These are phyloP conservation scores for Leavenworthia alabamica DNA, from an alignment of 345 rosid species.

Conservation along the genomic window DNA sequence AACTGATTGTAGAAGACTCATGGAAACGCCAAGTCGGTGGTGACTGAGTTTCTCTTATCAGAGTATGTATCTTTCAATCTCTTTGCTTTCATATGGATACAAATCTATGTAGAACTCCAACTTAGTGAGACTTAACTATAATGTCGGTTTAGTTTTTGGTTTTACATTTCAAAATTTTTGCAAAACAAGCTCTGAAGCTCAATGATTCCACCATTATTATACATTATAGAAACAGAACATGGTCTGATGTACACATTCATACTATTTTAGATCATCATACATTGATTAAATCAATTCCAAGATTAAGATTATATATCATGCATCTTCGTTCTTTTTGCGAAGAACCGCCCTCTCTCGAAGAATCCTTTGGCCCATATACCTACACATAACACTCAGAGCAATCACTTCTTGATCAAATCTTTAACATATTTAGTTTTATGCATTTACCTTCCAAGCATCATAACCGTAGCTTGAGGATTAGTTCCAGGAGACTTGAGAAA, in stretches of 20 bases:
- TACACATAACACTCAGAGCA: constrained; percentile 5
- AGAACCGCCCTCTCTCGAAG: constrained; percentile 24
- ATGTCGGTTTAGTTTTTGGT: not conserved
- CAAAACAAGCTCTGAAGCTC: not conserved
- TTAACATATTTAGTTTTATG: not conserved
- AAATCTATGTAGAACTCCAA: not conserved
- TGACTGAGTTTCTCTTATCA: constrained; percentile 32
- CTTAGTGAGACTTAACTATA: not conserved
- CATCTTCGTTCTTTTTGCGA: not conserved
- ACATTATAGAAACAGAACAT: constrained; percentile 21
- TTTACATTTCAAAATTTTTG: not conserved
- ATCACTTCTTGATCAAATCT: not conserved
- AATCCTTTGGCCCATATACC: constrained; percentile 48
- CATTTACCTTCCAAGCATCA: constrained; percentile 80
- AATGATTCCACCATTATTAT: constrained; percentile 7
- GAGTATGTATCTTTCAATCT: not conserved
- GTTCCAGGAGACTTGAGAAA: constrained; percentile 54
- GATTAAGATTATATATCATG: constrained; percentile 7
- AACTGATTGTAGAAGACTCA: constrained; percentile 79
- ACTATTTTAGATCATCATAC: constrained; percentile 20
- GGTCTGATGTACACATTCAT: constrained; percentile 17
- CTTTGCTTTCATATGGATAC: not conserved
- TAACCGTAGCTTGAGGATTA: constrained; percentile 68
- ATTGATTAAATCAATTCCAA: constrained; percentile 13
- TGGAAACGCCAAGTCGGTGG: constrained; percentile 96